Evolutionary conservation across 352 stramenopile species (phyloP), one percentile per base, ranked within the genome.

Genomic region (Thalassiosira ordinaria): DNA sequence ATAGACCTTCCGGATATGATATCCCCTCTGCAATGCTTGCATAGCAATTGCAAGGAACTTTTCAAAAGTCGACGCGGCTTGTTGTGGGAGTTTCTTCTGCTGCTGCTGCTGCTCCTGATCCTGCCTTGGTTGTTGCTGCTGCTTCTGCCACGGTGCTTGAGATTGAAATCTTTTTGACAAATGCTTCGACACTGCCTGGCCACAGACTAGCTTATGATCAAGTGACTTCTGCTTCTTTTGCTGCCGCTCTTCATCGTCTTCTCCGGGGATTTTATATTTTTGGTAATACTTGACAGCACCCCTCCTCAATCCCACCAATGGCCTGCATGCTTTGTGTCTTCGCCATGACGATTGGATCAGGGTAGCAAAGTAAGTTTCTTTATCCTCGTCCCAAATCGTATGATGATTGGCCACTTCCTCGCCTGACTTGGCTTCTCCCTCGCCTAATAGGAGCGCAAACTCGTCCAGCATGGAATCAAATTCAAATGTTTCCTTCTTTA

Each of bases 261-360:
- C n/a, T n/a, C n/a, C n/a, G n/a, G n/a, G n/a, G n/a, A n/a, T n/a
- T n/a, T n/a, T n/a, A n/a, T n/a, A n/a, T n/a, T n/a, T n/a, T n/a
- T n/a, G n/a, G n/a, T n/a, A n/a, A n/a, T n/a, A n/a, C n/a, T n/a
- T n/a, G n/a, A n/a, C n/a, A n/a, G n/a, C n/a, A n/a, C n/a, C n/a
- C n/a, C 31, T 71, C 33, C 62, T 56, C 62, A 71, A 29, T 16
- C 27, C 62, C 20, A 71, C 35, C 0, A 39, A 26, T 44, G 39
- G 24, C 24, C 24, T 56, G 44, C 62, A 71, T 14, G 62, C 62
- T 3, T 20, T 0, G 18, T 18, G 51, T 33, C 39, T 61, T 14
- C 29, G 33, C 66, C 66, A 65, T 27, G 35, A 35, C 37, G 18
- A n/a, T 64, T 78, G 51, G 16, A 78, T 71, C 7, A 71, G 53